Evolutionary conservation across 2,329 filamentous ascomycete species (phyloP).

Genomic region (Penicillium griseofulvum): DNA sequence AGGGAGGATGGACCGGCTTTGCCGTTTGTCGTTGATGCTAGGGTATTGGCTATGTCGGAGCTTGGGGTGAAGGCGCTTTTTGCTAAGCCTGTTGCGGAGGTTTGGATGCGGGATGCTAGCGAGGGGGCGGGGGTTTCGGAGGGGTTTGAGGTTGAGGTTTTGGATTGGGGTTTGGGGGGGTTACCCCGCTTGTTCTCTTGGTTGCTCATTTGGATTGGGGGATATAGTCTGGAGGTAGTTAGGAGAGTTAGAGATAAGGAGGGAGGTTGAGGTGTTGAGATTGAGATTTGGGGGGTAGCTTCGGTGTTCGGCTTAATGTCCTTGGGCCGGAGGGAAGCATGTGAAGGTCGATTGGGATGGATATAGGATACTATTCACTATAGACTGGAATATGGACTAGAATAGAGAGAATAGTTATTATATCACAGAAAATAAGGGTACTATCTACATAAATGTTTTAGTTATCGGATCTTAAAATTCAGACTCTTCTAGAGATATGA

Average conservation of each 20-base stretch:
- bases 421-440: too few relatives aligned
- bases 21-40: slow-evolving; percentile 18
- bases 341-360: neutral
- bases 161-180: neutral
- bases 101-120: slow-evolving; percentile 28
- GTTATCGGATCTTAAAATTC: neutral
- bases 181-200: slow-evolving; percentile 8
- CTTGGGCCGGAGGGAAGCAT: slow-evolving; percentile 2
- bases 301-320: slow-evolving; percentile 1
- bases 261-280: neutral
- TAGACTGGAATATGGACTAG: too few relatives aligned
- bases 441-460: neutral
- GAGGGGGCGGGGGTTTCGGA: slow-evolving; percentile 10
- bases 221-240: neutral
- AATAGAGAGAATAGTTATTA: neutral
- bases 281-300: neutral
- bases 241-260: too few relatives aligned
- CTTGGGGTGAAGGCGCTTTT: slow-evolving; percentile 27
- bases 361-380: neutral
- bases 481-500: neutral
- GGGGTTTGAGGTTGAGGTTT: neutral
- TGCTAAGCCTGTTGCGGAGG: slow-evolving; percentile 37
- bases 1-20: slow-evolving; percentile 2
- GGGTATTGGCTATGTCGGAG: slow-evolving; percentile 18
- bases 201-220: neutral